A percentile compares a stretch with the other conserved stretches of the same genome.
Conservation (phyloP, 2,329 filamentous ascomycete species). For the Chrysosphaeria jannelii region DNA sequence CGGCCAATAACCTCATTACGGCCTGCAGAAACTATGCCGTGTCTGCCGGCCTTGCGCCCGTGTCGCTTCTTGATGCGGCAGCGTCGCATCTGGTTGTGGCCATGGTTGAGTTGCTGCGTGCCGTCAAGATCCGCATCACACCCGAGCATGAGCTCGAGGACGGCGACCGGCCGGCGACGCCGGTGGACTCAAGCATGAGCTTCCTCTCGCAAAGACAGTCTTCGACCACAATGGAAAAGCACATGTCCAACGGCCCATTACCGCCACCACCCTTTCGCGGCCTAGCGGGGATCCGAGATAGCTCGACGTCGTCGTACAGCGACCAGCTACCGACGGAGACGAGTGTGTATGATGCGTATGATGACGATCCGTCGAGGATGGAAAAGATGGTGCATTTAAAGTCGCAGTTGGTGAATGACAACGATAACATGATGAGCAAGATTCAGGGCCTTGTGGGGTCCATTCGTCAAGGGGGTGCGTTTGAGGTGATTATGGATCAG, state of each 20-base stretch:
- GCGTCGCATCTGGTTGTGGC: constrained; percentile 69
- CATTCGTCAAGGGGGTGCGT: too few relatives aligned
- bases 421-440: too few relatives aligned
- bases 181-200: constrained; percentile 29
- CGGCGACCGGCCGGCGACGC: constrained; percentile 33
- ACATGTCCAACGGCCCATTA: constrained; percentile 8
- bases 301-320: constrained; percentile 46
- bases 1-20: constrained; percentile 86
- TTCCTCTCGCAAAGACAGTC: constrained; percentile 27
- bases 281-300: constrained; percentile 22
- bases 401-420: too few relatives aligned
- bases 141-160: constrained; percentile 50
- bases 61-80: constrained; percentile 81
- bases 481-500: neutral
- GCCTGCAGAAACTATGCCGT: constrained; percentile 74
- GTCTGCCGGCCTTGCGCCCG: constrained; percentile 58
- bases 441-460: too few relatives aligned
- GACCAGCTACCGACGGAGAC: constrained; percentile 39
- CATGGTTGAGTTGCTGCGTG: constrained; percentile 57
- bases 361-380: too few relatives aligned
- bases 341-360: too few relatives aligned
- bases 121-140: constrained; percentile 57
- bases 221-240: constrained; percentile 7
- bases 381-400: too few relatives aligned
- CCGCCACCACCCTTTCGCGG: constrained; percentile 26